Base-by-base conservation (phyloP, 2,329 filamentous ascomycete genomes). In the Aspergillus fructus region DNA sequence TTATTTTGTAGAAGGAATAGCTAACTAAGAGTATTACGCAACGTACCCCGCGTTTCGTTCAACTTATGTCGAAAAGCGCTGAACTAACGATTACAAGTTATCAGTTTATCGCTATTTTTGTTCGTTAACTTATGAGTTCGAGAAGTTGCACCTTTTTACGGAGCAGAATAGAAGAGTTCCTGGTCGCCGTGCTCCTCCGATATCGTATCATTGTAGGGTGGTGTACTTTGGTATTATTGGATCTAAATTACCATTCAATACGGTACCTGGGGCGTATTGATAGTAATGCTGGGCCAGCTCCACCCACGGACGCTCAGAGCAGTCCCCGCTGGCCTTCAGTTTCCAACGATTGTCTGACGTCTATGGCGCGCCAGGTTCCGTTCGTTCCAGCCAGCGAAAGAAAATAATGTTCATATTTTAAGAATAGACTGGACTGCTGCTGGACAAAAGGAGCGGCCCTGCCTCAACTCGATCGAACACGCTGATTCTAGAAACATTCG, bases 321-420 rank as follows among this genome's bases (percentile, higher is more conserved):
- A 49, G 47, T 17, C 49, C 37, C 49, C 49, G 39, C 39, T 42
- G 39, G 48, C 49, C 27, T 27, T 46, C 23, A 23, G 27, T 27
- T 46, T 42, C 39, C 49, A 42, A 43, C 49, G 21, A 37, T 48
- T 48, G 30, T 23, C 45, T 48, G 45, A 48, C 23, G 45, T 48
- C 33, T 42, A 19, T 33, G 49, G 39, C 49, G 48, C 43, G n/a
- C n/a, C n/a, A n/a, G n/a, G n/a, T n/a, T n/a, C n/a, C n/a, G n/a
- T n/a, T n/a, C 49, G 24, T 43, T 23, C 41, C 21, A 43, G 19
- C 19, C 21, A 43, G 13, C 21, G 21, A 43, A 21, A 12, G 5
- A 9, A 24, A 43, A 43, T 43, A 23, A 43, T 43, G 4, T 37
- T n/a, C 27, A 30, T 30, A 30, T 30, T 30, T 30, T 30, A 30